Percentiles rank a stretch among this genome's conserved stretches.
phyloP scores from a whole-genome alignment of 2,329 filamentous ascomycete species.

The Ceratocystis alfenasii region DNA sequence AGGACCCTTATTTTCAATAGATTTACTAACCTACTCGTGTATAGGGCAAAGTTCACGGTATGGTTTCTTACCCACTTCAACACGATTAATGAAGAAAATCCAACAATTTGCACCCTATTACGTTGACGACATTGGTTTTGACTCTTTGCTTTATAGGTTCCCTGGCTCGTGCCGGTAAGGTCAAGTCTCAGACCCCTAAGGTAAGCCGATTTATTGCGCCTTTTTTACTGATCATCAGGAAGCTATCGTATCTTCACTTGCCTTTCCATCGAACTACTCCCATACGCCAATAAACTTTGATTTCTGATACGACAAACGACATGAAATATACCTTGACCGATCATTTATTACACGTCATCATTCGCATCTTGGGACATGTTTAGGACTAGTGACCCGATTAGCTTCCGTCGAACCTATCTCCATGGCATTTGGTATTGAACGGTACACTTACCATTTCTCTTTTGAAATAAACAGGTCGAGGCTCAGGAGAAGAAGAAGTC shows the following conservation, averaged over 20 bases:
- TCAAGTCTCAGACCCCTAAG: slow-evolving; percentile 93
- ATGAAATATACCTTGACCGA: neutral
- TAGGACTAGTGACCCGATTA: neutral
- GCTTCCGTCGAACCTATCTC: neutral
- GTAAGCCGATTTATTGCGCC: slow-evolving; percentile 40
- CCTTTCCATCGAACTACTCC: neutral
- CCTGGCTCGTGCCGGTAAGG: slow-evolving; percentile 79
- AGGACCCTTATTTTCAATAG: neutral
- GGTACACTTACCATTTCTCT: neutral
- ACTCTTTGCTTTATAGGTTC: slow-evolving; percentile 27
- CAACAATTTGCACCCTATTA: neutral
- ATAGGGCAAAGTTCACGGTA: slow-evolving; percentile 25
- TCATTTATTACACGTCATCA: neutral
- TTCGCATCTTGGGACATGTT: neutral
- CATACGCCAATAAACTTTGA: neutral
- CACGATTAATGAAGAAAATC: neutral
- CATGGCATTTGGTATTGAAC: neutral
- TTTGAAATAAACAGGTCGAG: slow-evolving; percentile 52
- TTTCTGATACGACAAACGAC: neutral
- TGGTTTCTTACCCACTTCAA: neutral
- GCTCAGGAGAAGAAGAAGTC: slow-evolving; percentile 90
- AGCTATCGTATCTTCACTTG: neutral
- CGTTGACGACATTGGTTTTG: slow-evolving; percentile 7
- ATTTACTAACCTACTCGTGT: slow-evolving; percentile 13
- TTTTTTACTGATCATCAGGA: slow-evolving; percentile 13